Evolutionary conservation across 768 basidiomycete species (phyloP), one percentile per base, ranked within the genome.

Genomic region (Naganishia vaughanmartiniae): DNA sequence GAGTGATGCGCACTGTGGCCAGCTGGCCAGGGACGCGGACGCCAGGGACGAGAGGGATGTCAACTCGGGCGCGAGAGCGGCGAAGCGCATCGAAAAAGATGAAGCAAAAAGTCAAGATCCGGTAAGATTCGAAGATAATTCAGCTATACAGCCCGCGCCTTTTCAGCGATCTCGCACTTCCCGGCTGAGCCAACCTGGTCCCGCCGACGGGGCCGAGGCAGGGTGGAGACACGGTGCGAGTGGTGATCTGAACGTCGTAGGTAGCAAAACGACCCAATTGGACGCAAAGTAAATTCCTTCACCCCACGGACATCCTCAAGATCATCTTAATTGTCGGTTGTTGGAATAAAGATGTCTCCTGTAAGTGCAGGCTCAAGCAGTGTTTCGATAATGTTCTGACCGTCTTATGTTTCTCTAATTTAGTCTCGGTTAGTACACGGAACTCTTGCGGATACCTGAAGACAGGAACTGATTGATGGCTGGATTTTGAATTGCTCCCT

Each of bases 301-400:
- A 39, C 39, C 60, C 60, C 60, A 58, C 60, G 60, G 60, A 63
- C 60, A 63, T 42, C 42, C 60, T 42, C 60, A 63, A 63, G 60
- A 63, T 45, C 60, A 63, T 45, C 39, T 63, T 63, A 63, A 51
- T 45, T 58, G 34, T 58, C 36, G 60, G 60, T 63, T 63, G 60
- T 63, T 63, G 60, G 60, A 63, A 21, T 63, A 63, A 63, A 42
- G 60, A 63, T 63, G 60, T 34, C 60, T 63, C 60, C 60, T 45
- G 60, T 63, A 63, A 63, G 60, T 63, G 21, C 12, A 30, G 21
- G 24, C 28, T 26, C 12, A 17, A 10, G 4, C 0, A 30, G 7
- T 21, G 48, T 51, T 14, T 21, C 48, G n/a, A 60, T 9, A 24
- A 39, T 24, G 4, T 26, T 6, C 60, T 45, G 24, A 63, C 39